Conservation (phyloP, 768 basidiomycete genomes). For the Pleurotus tuber-regium region DNA sequence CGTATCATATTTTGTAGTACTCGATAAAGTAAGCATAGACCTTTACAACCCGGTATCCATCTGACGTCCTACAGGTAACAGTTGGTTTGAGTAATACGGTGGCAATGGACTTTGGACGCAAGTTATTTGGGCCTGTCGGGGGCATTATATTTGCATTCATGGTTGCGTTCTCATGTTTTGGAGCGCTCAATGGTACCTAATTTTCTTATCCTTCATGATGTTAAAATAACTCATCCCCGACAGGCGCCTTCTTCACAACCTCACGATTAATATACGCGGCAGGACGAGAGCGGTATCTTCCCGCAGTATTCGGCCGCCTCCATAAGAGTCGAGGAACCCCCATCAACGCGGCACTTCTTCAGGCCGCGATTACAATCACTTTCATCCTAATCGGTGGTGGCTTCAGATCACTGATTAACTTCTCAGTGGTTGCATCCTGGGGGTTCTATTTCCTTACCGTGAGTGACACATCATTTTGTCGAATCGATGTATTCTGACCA, state of each 20-base stretch:
- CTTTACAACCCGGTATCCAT: background rate
- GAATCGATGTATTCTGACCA: background rate
- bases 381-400: slow-evolving; percentile 89
- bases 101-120: slow-evolving; percentile 89
- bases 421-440: slow-evolving; percentile 86
- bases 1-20: slow-evolving; percentile 87
- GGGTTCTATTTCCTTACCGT: slow-evolving; percentile 86
- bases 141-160: slow-evolving; percentile 84
- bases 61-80: slow-evolving; percentile 35
- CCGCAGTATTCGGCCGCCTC: slow-evolving; percentile 76
- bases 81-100: slow-evolving; percentile 84
- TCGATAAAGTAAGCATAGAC: slow-evolving; percentile 61
- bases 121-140: slow-evolving; percentile 83
- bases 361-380: slow-evolving; percentile 66
- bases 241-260: slow-evolving; percentile 71
- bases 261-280: slow-evolving; percentile 89
- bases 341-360: slow-evolving; percentile 81
- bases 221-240: slow-evolving; percentile 14
- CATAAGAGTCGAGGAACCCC: slow-evolving; percentile 80
- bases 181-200: slow-evolving; percentile 77
- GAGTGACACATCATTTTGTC: slow-evolving; percentile 21
- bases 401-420: slow-evolving; percentile 86
- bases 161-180: slow-evolving; percentile 95
- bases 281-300: slow-evolving; percentile 84
- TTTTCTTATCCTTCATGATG: background rate